These are phyloP conservation scores for Chloranthus sessilifolius DNA, from an alignment of 164 flowering plant species.

Conservation along the genomic window DNA sequence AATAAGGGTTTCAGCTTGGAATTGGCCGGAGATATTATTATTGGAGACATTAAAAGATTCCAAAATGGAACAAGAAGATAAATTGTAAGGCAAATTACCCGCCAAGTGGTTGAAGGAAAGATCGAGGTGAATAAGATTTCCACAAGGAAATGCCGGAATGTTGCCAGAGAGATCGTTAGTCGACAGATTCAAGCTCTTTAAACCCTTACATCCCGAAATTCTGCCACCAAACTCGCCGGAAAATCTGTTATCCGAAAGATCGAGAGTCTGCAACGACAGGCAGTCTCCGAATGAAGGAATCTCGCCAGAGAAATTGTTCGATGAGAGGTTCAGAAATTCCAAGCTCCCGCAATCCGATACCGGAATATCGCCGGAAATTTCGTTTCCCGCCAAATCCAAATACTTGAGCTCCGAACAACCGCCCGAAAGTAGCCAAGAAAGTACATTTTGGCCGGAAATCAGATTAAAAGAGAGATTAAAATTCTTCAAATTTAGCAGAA, in stretches of 20 bases:
- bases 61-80: conserved; percentile 48
- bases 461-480: conserved; percentile 69
- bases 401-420: conserved; percentile 41
- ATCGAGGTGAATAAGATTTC: neutral
- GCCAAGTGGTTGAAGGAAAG: conserved; percentile 2
- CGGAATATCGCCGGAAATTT: conserved; percentile 35
- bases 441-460: conserved; percentile 34
- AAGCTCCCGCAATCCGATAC: conserved; percentile 1
- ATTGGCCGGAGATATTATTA: conserved; percentile 61
- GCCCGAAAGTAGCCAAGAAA: conserved; percentile 41
- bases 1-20: conserved; percentile 45
- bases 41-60: conserved; percentile 50
- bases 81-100: conserved; percentile 4
- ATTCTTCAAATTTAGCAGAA: conserved; percentile 25
- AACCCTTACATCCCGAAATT: neutral
- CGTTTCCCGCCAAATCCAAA: conserved; percentile 50
- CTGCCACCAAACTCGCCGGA: neutral
- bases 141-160: neutral
- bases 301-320: neutral
- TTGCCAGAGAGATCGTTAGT: neutral
- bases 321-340: neutral
- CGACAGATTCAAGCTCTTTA: neutral
- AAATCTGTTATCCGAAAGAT: neutral
- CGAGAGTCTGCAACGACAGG: neutral
- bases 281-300: neutral